A percentile compares a stretch with the other conserved stretches of the same genome.
Evolutionary conservation across 768 basidiomycete genomes (phyloP).

Genomic region (Agaricus sinodeliciosus): DNA sequence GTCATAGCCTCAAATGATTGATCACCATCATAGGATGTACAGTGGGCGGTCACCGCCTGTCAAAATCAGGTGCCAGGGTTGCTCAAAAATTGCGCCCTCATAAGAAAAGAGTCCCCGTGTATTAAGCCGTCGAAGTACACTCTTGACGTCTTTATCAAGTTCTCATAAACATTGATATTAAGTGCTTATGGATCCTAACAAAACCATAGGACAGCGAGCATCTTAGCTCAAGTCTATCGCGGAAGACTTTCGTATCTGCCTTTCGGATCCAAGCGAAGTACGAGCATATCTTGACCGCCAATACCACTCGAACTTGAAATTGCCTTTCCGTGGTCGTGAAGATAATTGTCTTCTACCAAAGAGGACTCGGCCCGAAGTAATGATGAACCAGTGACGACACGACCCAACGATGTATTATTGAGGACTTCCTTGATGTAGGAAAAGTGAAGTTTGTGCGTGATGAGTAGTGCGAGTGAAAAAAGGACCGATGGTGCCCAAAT

Average conservation of each 20-base stretch:
- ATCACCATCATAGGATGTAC: no score
- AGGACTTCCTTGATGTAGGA: not conserved
- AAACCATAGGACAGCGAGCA: no score
- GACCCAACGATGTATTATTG: not conserved
- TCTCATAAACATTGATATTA: no score
- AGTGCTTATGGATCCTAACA: no score
- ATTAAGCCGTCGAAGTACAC: no score
- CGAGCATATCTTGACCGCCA: not conserved
- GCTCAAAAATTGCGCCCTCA: no score
- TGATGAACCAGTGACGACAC: not conserved
- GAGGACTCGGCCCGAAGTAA: not conserved
- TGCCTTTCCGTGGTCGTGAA: not conserved
- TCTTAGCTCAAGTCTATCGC: no score
- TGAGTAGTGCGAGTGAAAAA: not conserved
- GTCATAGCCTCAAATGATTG: no score
- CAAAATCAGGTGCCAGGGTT: no score
- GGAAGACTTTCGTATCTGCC: not conserved
- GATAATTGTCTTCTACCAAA: not conserved
- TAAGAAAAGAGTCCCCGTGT: no score
- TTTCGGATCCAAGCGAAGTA: not conserved
- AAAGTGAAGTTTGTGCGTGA: not conserved
- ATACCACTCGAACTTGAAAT: not conserved
- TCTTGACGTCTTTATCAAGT: no score
- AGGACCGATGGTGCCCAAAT: slow-evolving; percentile 1
- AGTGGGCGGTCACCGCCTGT: no score